Evolutionary conservation across 495 filamentous ascomycete species (phyloP).

Genomic region (Amniculicola lignicola): DNA sequence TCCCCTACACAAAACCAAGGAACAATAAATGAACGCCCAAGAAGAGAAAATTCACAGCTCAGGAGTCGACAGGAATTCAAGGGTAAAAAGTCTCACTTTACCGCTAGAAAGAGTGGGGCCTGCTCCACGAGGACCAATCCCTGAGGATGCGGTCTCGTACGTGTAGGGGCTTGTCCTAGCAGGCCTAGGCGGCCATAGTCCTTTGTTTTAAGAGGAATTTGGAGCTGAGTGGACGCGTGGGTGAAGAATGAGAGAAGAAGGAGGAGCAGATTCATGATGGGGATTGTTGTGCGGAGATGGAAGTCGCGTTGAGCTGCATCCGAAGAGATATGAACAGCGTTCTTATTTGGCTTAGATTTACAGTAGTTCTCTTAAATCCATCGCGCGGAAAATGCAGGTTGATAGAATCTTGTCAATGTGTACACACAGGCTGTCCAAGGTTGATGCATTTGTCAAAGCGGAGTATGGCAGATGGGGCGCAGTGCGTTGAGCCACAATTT

Average conservation of each 20-base stretch:
- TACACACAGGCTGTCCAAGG: no score
- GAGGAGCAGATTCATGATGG: not conserved
- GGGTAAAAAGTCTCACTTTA: constrained; percentile 14
- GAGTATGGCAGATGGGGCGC: no score
- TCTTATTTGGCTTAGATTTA: no score
- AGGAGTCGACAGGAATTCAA: not conserved
- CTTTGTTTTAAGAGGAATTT: not conserved
- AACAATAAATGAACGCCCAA: not conserved
- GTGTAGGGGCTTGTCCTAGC: not conserved
- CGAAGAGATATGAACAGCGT: no score
- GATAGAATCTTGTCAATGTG: no score
- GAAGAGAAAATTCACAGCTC: not conserved
- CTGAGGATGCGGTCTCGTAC: constrained; percentile 5
- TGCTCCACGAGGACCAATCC: constrained; percentile 1
- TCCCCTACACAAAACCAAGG: no score
- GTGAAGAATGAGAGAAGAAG: not conserved
- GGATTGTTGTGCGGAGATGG: not conserved
- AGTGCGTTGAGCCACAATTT: no score
- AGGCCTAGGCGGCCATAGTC: not conserved
- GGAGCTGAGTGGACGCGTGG: not conserved
- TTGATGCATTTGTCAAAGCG: no score
- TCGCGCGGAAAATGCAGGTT: no score
- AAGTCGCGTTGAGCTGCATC: no score
- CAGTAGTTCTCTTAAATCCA: no score
- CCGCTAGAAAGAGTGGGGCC: constrained; percentile 13